A percentile compares a stretch with the other conserved stretches of the same genome.
Evolutionary conservation across 2,329 filamentous ascomycete genomes (phyloP).

Genomic region (Albophoma yamanashiensis): DNA sequence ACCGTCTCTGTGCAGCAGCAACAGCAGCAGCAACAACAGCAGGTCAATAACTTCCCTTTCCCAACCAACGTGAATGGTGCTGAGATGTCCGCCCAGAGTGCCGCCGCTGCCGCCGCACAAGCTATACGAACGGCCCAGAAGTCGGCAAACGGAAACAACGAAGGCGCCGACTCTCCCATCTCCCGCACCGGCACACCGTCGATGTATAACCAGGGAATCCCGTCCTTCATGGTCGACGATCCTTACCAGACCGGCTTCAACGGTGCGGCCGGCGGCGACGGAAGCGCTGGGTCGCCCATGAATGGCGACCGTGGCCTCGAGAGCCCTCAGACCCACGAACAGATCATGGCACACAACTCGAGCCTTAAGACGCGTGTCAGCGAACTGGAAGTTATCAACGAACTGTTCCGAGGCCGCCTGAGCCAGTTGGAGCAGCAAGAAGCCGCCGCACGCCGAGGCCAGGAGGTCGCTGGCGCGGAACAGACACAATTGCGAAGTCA

Average conservation of each 20-base stretch:
- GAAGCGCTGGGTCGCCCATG: constrained; percentile 35
- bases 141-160: constrained; percentile 58
- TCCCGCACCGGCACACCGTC: constrained; percentile 71
- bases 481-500: constrained; percentile 47
- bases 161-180: constrained; percentile 67
- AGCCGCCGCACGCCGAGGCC: constrained; percentile 50
- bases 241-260: constrained; percentile 47
- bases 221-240: constrained; percentile 69
- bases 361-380: constrained; percentile 90
- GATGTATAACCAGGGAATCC: constrained; percentile 63
- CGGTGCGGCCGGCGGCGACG: constrained; percentile 31
- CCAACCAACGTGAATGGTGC: constrained; percentile 47
- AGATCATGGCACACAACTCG: constrained; percentile 69
- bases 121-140: constrained; percentile 56
- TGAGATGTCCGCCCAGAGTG: constrained; percentile 39
- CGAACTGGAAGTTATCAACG: constrained; percentile 91
- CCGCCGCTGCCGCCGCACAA: constrained; percentile 39
- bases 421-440: constrained; percentile 72
- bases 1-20: not conserved
- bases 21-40: constrained; percentile 24
- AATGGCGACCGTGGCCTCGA: constrained; percentile 57
- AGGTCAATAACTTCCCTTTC: constrained; percentile 26
- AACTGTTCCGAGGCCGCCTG: constrained; percentile 66
- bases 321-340: constrained; percentile 66
- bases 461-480: constrained; percentile 44